Evolutionary conservation across 371 early-diverging fungal genomes (phyloP), one percentile per base, ranked within the genome.

Genomic region (Massospora cicadina): DNA sequence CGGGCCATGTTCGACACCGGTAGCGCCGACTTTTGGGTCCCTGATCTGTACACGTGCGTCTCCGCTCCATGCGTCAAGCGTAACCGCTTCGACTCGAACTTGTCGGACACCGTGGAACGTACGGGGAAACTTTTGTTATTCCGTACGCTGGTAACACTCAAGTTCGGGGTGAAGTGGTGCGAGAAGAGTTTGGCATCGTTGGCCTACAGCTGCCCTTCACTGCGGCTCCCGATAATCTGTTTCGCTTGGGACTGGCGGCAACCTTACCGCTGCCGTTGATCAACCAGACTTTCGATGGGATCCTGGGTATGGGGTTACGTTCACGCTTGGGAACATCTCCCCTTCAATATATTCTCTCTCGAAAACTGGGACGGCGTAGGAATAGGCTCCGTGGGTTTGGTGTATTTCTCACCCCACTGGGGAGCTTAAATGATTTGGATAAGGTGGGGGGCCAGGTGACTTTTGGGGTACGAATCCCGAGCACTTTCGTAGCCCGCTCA

Each of bases 271-370:
- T 27, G 10, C 25, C 23, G 10, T 21, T 57, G 10, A 27, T 57
- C 23, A 57, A 57, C 57, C 57, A 57, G 21, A 57, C 57, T 26
- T 57, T 25, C 21, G 57, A 57, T 27, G 57, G 57, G 7, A 57
- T 57, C 28, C 28, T 57, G 3, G 57, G 57, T 10, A n/a, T 57
- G 28, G 28, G 57, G 25, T 21, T 57, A 10, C 5, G 43, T 10
- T 43, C 43, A 17, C 43, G 43, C 43, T 10, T 43, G 10, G 43
- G 43, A 5, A 5, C 25, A 10, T 26, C 57, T 57, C 57, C 57
- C 57, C 57, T 57, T 3, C 10, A 57, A 2, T 57, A 57, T 26
- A n/a, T 57, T 21, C 28, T 57, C 5, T 10, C 10, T 21, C 23
- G 28, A 2, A 25, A 25, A 26, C 25, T 5, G 7, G 23, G 26